Evolutionary conservation across 83 land plant species (phyloP), one percentile per base, ranked within the genome.

Genomic region (Larix sibirica): DNA sequence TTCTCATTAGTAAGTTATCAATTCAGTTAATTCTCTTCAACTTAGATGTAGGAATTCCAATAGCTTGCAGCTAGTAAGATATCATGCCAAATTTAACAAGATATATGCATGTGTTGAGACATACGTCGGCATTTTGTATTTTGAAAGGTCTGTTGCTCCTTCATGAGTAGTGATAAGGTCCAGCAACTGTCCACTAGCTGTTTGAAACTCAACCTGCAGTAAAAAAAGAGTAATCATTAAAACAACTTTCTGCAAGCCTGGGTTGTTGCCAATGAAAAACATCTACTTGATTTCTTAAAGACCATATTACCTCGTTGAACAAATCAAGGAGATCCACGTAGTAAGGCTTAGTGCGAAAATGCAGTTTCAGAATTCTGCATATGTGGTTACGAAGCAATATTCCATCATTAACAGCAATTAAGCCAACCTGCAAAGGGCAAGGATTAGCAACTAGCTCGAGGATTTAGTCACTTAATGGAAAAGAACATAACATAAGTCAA

Each of bases 381-480:
- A 98, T 92, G 66, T 98, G 99, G 77, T 93, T 98, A 68, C 99
- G 95, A 33, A 98, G 93, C 17, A 98, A 17, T 10, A 96, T 88
- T 9, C 99, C 99, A 89, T 98, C 99, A 92, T 98, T 98, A 60
- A 80, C 89, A 79, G 99, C 99, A 89, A 96, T 93, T 77, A 92
- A 36, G 21, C 95, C 96, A 83, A 98, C 99, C 99, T 97, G 85
- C 73, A 76, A 77, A 54, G 13, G 13, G 58, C 58, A 54, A 10
- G 58, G 58, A 54, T 54, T 54, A 54, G 14, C 14, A 12, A 54
- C 14, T 2, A 54, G 13, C 58, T 13, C 2, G 58, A 54, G 58
- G 58, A 2, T 54, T 54, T 12, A 12, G 3, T 54, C 58, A 54
- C 14, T 54, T 13, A 54, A 10, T 47, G 47, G 47, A 42, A 42